These are phyloP conservation scores for Schizophyllum commune DNA, from an alignment of 1,284 basidiomycete species.

Conservation along the genomic window DNA sequence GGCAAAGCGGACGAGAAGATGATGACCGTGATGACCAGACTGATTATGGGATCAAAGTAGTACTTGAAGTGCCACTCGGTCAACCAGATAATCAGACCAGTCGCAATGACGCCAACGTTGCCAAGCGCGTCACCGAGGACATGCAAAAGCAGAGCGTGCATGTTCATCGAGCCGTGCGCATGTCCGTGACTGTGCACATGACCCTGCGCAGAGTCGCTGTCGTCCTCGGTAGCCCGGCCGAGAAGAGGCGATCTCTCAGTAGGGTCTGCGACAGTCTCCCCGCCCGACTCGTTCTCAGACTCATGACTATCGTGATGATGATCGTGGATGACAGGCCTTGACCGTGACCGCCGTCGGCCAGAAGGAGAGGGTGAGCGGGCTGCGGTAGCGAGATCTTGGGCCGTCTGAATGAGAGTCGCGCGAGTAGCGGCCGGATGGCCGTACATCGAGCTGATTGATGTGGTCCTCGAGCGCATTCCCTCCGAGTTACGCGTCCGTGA, in stretches of 20 bases:
- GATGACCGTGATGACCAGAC: conserved; percentile 91
- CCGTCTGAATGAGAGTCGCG: conserved; percentile 82
- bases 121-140: conserved; percentile 96
- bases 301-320: conserved; percentile 21
- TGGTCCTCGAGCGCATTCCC: conserved; percentile 27
- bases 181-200: conserved; percentile 15
- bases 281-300: conserved; percentile 12
- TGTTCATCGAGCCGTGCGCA: conserved; percentile 84
- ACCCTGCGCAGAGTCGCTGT: background rate
- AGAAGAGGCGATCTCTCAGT: conserved; percentile 11
- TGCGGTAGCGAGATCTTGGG: conserved; percentile 64
- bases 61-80: conserved; percentile 73
- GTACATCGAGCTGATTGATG: conserved; percentile 60
- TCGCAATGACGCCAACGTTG: conserved; percentile 95
- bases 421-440: conserved; percentile 87
- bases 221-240: background rate
- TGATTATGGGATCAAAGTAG: conserved; percentile 93
- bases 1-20: conserved; percentile 96
- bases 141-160: conserved; percentile 91
- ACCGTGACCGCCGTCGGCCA: conserved; percentile 17
- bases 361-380: conserved; percentile 44
- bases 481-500: conserved; percentile 24
- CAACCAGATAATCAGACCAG: conserved; percentile 90
- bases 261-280: background rate
- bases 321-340: conserved; percentile 13